phyloP scores from a whole-genome alignment of 2,329 filamentous ascomycete species.

The Calonectria multiphialidica region DNA sequence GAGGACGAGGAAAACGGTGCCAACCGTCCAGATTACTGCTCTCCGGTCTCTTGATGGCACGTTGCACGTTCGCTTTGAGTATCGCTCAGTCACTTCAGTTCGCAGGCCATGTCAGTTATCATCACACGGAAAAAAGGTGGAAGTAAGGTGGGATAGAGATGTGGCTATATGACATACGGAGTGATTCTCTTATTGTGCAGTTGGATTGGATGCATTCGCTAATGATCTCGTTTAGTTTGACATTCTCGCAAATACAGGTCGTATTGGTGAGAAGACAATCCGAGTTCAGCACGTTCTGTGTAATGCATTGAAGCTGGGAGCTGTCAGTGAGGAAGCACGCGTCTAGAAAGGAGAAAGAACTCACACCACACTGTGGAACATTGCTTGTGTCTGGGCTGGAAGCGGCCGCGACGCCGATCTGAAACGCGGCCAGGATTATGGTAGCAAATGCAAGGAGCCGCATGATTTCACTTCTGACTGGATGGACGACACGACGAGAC shows the following conservation, averaged over 20 bases:
- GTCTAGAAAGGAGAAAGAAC: not conserved
- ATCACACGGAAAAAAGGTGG: not conserved
- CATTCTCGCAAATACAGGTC: constrained; percentile 37
- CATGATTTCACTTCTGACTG: constrained; percentile 16
- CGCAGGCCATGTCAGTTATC: not conserved
- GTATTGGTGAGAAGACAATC: constrained; percentile 30
- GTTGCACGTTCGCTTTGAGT: constrained; percentile 13
- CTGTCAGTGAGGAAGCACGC: constrained; percentile 1
- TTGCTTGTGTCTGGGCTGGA: not conserved
- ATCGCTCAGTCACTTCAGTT: constrained; percentile 11
- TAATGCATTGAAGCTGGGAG: constrained; percentile 35
- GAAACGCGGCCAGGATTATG: constrained; percentile 27
- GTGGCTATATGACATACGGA: constrained; percentile 32
- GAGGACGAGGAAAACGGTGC: constrained; percentile 21
- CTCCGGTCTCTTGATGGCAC: constrained; percentile 15
- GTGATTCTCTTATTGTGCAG: constrained; percentile 40
- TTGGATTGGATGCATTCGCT: constrained; percentile 28
- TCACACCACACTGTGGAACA: constrained; percentile 29
- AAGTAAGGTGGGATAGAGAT: not conserved
- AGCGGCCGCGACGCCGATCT: constrained; percentile 28
- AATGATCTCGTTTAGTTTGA: constrained; percentile 33
- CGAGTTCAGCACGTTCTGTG: constrained; percentile 13
- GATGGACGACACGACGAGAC: not conserved
- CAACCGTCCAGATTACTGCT: constrained; percentile 4
- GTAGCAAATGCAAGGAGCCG: constrained; percentile 13